Evolutionary conservation across 1,139 yeast genomes (phyloP).

Genomic region (Pichia sp.): DNA sequence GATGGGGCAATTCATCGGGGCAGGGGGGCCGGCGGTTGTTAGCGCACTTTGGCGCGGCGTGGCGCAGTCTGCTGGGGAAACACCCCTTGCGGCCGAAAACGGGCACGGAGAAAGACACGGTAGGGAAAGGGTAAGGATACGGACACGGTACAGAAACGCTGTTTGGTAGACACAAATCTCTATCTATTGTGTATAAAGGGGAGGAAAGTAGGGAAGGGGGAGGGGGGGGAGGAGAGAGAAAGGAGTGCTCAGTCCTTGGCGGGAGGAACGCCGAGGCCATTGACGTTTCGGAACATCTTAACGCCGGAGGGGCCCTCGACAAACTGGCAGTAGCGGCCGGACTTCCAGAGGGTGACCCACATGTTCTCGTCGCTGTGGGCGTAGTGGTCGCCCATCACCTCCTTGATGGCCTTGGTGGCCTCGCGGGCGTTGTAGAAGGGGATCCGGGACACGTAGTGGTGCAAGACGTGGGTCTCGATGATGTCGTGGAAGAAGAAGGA

Average conservation of each 20-base stretch:
- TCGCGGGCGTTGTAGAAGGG: constrained; percentile 84
- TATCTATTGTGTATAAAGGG: background rate
- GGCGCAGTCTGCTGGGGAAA: too few relatives aligned
- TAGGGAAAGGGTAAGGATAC: too few relatives aligned
- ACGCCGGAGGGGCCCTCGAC: constrained; percentile 80
- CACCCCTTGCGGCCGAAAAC: too few relatives aligned
- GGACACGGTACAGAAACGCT: too few relatives aligned
- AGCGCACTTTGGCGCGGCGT: too few relatives aligned
- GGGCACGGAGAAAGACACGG: too few relatives aligned
- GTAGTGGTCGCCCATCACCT: constrained; percentile 82
- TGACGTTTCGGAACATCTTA: constrained; percentile 71
- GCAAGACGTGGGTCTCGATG: constrained; percentile 85
- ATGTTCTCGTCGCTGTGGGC: constrained; percentile 63
- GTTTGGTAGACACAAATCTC: too few relatives aligned
- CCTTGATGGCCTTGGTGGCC: constrained; percentile 72
- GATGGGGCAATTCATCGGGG: too few relatives aligned
- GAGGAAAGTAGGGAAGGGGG: background rate
- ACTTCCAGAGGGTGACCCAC: constrained; percentile 69
- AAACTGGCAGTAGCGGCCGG: constrained; percentile 70
- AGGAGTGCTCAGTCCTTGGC: constrained; percentile 5
- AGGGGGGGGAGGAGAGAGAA: background rate
- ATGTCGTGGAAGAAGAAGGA: constrained; percentile 80
- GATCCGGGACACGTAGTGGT: constrained; percentile 78
- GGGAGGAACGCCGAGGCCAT: constrained; percentile 44
- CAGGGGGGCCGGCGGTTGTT: too few relatives aligned